Evolutionary conservation across 176 grass and related monocot genomes (phyloP), one percentile per base, ranked within the genome.

Genomic region (Juncus effusus): DNA sequence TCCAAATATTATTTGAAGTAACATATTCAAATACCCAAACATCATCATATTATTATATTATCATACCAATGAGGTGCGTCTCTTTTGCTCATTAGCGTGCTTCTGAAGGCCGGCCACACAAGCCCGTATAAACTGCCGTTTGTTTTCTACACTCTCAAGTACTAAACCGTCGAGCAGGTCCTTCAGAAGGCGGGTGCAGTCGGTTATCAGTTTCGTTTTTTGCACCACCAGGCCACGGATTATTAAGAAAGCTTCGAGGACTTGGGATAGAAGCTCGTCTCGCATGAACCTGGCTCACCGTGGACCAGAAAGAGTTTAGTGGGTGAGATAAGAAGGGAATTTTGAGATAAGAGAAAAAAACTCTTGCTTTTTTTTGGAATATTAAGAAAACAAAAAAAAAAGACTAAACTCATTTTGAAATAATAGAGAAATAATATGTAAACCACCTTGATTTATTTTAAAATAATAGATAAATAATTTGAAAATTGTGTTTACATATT

Each of bases 131-230:
- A 96, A 96, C 76, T 96, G 87, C 37, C 79, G 65, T 73, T 96
- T 96, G 74, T 96, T 91, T 70, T 81, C 88, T 47, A 85, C 84
- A 71, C 77, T 97, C 78, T 97, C 93, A 13, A 92, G 35, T 41
- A 97, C 85, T 63, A 97, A 84, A 73, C 82, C 82, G 77, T 97
- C 93, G 54, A 97, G 85, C 63, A 97, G 85, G 41, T 97, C 93
- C 70, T 92, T 97, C 72, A 97, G 65, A 75, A 91, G 85, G 40
- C 77, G 75, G 65, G 85, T 97, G 72, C 93, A 97, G 69, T 97
- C 93, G 66, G 81, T 89, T 78, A 97, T 97, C 65, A 97, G 74
- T 76, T 97, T 97, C 38, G 88, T 97, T 78, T 97, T 97, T 62
- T 97, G 93, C 54, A 97, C 87, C 80, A 97, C 82, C 56, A 97